Conservation (phyloP, 345 rosid species). For the Heritiera fomes region DNA sequence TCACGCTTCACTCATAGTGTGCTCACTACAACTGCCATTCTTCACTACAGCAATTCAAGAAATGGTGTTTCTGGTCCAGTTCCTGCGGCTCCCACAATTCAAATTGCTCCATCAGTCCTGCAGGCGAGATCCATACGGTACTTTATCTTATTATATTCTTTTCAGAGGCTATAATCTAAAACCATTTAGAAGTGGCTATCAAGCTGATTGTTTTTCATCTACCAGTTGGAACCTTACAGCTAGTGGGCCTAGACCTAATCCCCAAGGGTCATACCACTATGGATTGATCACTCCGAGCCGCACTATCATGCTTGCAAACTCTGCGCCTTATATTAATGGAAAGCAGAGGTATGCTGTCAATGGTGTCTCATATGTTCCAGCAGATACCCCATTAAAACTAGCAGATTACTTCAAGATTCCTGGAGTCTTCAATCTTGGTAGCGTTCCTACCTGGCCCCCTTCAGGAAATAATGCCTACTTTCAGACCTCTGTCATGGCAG, state of each 20-base stretch:
- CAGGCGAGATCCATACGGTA: conserved; percentile 91
- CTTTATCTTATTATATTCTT: conserved; percentile 18
- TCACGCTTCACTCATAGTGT: conserved; percentile 68
- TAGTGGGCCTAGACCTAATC: conserved; percentile 95
- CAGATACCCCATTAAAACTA: conserved; percentile 87
- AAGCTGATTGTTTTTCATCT: conserved; percentile 2
- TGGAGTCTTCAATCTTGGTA: conserved; percentile 79
- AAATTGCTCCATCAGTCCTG: conserved; percentile 63
- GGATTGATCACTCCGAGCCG: conserved; percentile 79
- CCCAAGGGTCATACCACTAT: conserved; percentile 97
- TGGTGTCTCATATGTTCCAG: conserved; percentile 63
- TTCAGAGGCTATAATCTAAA: background rate
- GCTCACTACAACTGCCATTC: conserved; percentile 75
- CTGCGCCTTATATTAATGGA: conserved; percentile 76
- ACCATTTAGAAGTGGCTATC: background rate
- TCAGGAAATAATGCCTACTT: conserved; percentile 61
- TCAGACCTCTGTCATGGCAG: conserved; percentile 70
- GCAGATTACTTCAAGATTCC: conserved; percentile 86
- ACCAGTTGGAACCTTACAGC: conserved; percentile 73
- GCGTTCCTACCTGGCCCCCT: conserved; percentile 64
- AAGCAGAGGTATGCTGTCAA: conserved; percentile 87
- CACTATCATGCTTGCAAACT: conserved; percentile 66
- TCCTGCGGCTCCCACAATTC: conserved; percentile 74
- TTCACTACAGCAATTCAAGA: conserved; percentile 80
- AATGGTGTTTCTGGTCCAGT: conserved; percentile 69